phyloP scores from a whole-genome alignment of 2,329 filamentous ascomycete species.

The Alternaria sp. region DNA sequence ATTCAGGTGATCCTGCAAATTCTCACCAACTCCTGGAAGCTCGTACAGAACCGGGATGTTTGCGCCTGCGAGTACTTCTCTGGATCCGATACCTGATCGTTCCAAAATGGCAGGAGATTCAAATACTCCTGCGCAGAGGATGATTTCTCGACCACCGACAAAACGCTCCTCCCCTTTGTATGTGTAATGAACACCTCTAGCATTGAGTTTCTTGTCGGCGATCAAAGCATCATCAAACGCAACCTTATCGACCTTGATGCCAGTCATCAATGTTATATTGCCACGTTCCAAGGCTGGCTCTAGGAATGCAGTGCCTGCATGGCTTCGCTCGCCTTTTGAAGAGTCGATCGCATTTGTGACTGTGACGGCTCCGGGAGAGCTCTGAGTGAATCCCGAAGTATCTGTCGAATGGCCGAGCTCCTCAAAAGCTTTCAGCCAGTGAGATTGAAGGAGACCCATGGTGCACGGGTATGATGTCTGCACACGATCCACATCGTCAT shows the following conservation, averaged over 20 bases:
- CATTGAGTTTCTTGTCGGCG: slow-evolving; percentile 22
- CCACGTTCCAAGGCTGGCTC: slow-evolving; percentile 27
- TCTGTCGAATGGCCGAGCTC: slow-evolving; percentile 23
- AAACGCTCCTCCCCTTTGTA: slow-evolving; percentile 15
- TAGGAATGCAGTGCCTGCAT: slow-evolving; percentile 29
- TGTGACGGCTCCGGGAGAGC: slow-evolving; percentile 23
- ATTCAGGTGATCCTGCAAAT: slow-evolving; percentile 66
- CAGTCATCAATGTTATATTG: slow-evolving; percentile 25
- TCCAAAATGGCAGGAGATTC: slow-evolving; percentile 63
- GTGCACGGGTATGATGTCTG: slow-evolving; percentile 23
- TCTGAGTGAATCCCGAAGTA: slow-evolving; percentile 21
- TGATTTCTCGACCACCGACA: slow-evolving; percentile 20
- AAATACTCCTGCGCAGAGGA: slow-evolving; percentile 57
- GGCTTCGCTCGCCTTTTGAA: slow-evolving; percentile 29
- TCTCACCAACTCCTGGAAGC: slow-evolving; percentile 68
- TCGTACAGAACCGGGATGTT: slow-evolving; percentile 62
- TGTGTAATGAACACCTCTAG: slow-evolving; percentile 22
- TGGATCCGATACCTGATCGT: slow-evolving; percentile 66
- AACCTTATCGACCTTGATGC: slow-evolving; percentile 25
- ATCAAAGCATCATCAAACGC: slow-evolving; percentile 16
- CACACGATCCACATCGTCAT: slow-evolving; percentile 18
- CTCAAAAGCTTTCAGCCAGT: slow-evolving; percentile 26
- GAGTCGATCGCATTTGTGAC: slow-evolving; percentile 29
- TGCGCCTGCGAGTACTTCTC: slow-evolving; percentile 58
- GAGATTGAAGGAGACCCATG: slow-evolving; percentile 24